These are phyloP conservation scores for Ambrosiella xylebori DNA, from an alignment of 2,329 filamentous ascomycete species.

Conservation along the genomic window DNA sequence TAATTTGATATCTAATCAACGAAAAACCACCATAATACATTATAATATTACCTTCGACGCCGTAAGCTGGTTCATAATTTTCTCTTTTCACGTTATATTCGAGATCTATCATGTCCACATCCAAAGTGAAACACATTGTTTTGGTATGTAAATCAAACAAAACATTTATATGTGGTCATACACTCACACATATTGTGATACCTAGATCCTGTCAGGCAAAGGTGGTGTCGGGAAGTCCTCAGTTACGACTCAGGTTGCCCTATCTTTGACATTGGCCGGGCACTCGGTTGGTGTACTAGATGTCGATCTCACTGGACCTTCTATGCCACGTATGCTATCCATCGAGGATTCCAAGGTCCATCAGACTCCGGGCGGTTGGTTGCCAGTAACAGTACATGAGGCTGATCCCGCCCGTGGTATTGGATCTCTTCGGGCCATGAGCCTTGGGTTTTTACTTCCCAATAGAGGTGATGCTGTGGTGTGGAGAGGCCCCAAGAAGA, in stretches of 20 bases:
- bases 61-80: no score
- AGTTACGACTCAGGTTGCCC: slow-evolving; percentile 86
- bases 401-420: slow-evolving; percentile 32
- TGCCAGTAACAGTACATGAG: slow-evolving; percentile 70
- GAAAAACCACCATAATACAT: no score
- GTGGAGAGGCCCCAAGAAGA: slow-evolving; percentile 97
- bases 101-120: slow-evolving; percentile 11
- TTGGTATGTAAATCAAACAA: slow-evolving; percentile 34
- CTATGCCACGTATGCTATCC: slow-evolving; percentile 85
- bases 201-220: slow-evolving; percentile 74
- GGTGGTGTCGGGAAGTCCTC: slow-evolving; percentile 96
- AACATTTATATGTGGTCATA: not conserved
- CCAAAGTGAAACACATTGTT: slow-evolving; percentile 57
- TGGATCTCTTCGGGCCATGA: slow-evolving; percentile 69
- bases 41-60: no score
- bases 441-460: slow-evolving; percentile 74
- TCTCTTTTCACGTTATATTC: no score
- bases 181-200: slow-evolving; percentile 3
- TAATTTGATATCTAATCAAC: not conserved
- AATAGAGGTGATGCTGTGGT: slow-evolving; percentile 81
- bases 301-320: slow-evolving; percentile 88
- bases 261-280: slow-evolving; percentile 71
- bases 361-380: slow-evolving; percentile 81
- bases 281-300: slow-evolving; percentile 89
- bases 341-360: slow-evolving; percentile 80